Evolutionary conservation across 495 filamentous ascomycete species (phyloP).

Genomic region (Aspergillus conjunctus): DNA sequence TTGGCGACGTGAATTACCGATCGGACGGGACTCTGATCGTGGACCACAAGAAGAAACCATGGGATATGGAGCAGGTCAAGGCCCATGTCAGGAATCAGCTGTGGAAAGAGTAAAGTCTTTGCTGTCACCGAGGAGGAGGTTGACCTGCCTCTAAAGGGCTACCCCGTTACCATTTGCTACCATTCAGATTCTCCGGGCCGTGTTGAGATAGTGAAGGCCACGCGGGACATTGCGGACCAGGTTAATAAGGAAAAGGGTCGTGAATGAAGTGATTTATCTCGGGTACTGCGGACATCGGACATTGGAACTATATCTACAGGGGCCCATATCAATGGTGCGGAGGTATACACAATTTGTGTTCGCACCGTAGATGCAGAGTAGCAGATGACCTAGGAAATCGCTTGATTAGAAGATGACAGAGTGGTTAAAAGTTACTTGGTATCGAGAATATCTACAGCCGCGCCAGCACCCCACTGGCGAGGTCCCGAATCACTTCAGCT

Average conservation of each 20-base stretch:
- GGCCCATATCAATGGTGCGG: no score
- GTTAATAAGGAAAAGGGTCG: slow-evolving; percentile 38
- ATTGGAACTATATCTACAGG: no score
- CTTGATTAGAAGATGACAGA: no score
- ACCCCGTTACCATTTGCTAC: slow-evolving; percentile 55
- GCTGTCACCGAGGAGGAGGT: slow-evolving; percentile 47
- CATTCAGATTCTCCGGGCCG: slow-evolving; percentile 57
- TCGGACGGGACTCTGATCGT: slow-evolving; percentile 52
- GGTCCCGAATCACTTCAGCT: slow-evolving; percentile 31
- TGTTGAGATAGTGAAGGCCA: slow-evolving; percentile 53
- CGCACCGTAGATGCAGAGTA: no score
- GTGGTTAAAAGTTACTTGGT: no score
- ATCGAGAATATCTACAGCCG: slow-evolving; percentile 9
- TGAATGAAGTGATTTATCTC: no score
- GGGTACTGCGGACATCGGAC: no score
- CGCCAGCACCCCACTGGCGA: slow-evolving; percentile 7
- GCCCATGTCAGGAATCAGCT: slow-evolving; percentile 51
- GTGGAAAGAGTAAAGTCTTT: slow-evolving; percentile 39
- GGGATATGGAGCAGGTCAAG: slow-evolving; percentile 48
- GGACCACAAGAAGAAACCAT: slow-evolving; percentile 59
- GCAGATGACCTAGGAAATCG: no score
- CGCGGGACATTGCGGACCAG: slow-evolving; percentile 39
- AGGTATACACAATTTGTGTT: no score
- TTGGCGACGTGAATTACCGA: slow-evolving; percentile 61
- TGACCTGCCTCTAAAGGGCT: slow-evolving; percentile 49